Evolutionary conservation across 2,329 filamentous ascomycete species (phyloP), one percentile per base, ranked within the genome.

Genomic region (Epichloe gansuensis): DNA sequence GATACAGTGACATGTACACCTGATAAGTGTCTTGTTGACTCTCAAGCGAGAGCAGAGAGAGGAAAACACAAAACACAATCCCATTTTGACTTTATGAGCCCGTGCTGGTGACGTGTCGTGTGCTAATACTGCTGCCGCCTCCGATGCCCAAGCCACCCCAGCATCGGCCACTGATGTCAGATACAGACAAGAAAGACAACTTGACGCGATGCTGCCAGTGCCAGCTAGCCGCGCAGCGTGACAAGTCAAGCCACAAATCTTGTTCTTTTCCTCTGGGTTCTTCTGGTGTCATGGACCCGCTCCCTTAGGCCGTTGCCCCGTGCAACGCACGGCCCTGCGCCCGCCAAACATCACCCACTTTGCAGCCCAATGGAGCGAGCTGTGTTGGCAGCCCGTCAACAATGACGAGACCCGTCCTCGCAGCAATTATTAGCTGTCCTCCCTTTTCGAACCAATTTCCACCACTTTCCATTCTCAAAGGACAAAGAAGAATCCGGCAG

Each of bases 251-350:
- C 23, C 43, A 25, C 21, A 17, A 17, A 35, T 5, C 25, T 46
- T 12, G 17, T 31, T 45, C 43, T 35, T 46, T 17, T 5, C 44
- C 3, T 12, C 11, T 25, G 17, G 9, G 35, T 17, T 5, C 44
- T 5, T 12, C 21, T 25, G 17, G 9, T n/a, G 17, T 25, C 8
- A 11, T 6, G 43, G 39, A 25, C 39, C 48, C 43, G n/a, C 31
- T 17, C 7, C 21, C 0, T 5, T 3, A 21, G 11, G 50, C 11
- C 46, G 56, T 57, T 58, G 55, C 55, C 55, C 55, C 48, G 25
- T 23, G 46, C 57, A 55, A 58, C 57, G 50, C 23, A 34, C 43
- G 17, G n/a, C 42, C 15, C 17, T 31, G 43, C 46, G 35, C 28
- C 31, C 35, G 31, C 49, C 54, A 51, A 54, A 52, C 54, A 57